phyloP scores from a whole-genome alignment of 176 grass and related monocot genomes.

The Stipa capillata region DNA sequence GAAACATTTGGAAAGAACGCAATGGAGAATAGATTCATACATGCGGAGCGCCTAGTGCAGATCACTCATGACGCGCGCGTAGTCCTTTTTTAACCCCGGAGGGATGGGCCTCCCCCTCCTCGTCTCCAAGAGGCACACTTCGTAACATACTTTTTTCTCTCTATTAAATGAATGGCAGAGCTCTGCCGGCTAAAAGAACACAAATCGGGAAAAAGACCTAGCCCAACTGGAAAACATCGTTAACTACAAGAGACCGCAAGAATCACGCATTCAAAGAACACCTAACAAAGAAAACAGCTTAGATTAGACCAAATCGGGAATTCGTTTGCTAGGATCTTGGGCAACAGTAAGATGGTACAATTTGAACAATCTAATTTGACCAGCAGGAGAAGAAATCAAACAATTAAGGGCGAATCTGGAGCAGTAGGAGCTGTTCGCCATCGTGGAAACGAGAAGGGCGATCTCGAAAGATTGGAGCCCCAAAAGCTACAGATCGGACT shows the following conservation, averaged over 20 bases:
- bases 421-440: constrained; percentile 49
- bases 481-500: background rate
- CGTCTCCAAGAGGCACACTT: too few relatives aligned
- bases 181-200: too few relatives aligned
- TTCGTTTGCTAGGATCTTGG: background rate
- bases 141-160: too few relatives aligned
- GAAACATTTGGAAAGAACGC: too few relatives aligned
- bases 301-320: background rate
- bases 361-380: background rate
- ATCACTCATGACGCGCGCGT: too few relatives aligned
- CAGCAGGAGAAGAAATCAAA: background rate
- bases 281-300: background rate
- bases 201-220: background rate
- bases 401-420: constrained; percentile 34
- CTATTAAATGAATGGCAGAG: too few relatives aligned
- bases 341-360: background rate
- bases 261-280: background rate
- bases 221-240: background rate
- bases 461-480: background rate
- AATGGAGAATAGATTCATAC: too few relatives aligned
- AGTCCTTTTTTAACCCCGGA: too few relatives aligned
- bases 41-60: too few relatives aligned
- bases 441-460: background rate
- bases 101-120: too few relatives aligned
- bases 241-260: background rate